These are phyloP conservation scores for Spergularia bocconei DNA, from an alignment of 148 eudicot genomes.

Conservation along the genomic window DNA sequence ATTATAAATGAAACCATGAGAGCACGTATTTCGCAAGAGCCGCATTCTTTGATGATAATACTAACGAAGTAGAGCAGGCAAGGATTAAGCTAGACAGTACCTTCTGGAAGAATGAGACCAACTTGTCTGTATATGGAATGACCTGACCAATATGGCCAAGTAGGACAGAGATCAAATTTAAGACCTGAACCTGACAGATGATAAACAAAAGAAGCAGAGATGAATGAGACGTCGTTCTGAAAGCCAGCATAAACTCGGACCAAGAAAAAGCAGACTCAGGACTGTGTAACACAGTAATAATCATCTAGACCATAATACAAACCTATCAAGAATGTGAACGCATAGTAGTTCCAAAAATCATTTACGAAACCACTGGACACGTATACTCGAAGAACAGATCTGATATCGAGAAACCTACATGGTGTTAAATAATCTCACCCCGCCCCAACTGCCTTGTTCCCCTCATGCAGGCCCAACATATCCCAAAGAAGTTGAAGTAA, in stretches of 20 bases:
- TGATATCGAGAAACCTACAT: background rate
- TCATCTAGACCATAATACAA: background rate
- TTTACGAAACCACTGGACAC: background rate
- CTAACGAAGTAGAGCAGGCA: background rate
- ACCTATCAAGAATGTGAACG: background rate
- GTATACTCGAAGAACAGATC: background rate
- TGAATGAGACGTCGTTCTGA: background rate
- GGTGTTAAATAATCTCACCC: background rate
- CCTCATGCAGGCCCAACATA: no score
- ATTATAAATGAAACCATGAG: background rate
- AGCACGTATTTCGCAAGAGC: background rate
- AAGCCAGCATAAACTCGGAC: background rate
- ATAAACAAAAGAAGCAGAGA: background rate
- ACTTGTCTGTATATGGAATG: conserved; percentile 65
- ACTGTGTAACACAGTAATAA: background rate
- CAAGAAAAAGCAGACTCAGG: background rate
- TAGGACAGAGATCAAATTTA: conserved; percentile 81
- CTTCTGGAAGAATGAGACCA: conserved; percentile 85
- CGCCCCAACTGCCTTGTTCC: background rate
- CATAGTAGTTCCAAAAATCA: background rate
- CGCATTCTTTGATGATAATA: background rate
- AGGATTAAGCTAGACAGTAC: conserved; percentile 31
- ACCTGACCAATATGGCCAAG: conserved; percentile 72
- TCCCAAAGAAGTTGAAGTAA: no score
- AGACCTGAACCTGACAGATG: conserved; percentile 81